These are phyloP conservation scores for Neonectria sp. DNA, from an alignment of 2,329 filamentous ascomycete species.

Conservation along the genomic window DNA sequence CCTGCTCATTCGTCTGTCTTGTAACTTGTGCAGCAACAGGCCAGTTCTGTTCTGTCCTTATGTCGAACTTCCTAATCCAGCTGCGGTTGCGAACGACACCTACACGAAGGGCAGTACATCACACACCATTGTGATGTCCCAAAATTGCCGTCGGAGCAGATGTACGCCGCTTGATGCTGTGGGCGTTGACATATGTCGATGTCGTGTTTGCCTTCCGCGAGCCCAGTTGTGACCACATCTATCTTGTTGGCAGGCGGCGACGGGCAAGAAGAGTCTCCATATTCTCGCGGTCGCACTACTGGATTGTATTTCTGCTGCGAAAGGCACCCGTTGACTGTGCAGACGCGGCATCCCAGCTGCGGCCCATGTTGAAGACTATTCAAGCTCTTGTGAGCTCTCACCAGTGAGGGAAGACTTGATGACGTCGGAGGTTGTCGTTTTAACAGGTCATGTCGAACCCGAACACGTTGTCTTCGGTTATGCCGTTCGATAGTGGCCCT, in stretches of 20 bases:
- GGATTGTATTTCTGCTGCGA: neutral
- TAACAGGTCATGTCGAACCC: constrained; percentile 12
- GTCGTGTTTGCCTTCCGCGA: neutral
- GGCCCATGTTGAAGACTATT: constrained; percentile 24
- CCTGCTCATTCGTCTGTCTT: neutral
- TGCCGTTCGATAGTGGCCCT: constrained; percentile 18
- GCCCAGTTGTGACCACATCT: too few species aligned
- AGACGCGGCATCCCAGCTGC: constrained; percentile 13
- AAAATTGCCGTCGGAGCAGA: constrained; percentile 21
- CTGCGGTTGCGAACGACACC: constrained; percentile 8
- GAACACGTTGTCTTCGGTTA: constrained; percentile 9
- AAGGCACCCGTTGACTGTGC: constrained; percentile 5
- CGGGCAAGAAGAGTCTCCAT: constrained; percentile 6
- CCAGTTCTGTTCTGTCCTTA: constrained; percentile 1
- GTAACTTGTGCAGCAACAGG: neutral
- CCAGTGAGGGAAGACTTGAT: constrained; percentile 19
- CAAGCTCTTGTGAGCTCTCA: constrained; percentile 19
- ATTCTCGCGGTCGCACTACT: neutral
- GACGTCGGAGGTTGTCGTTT: constrained; percentile 20
- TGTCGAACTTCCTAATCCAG: constrained; percentile 3
- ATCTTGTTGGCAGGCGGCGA: neutral
- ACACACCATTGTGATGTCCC: constrained; percentile 19
- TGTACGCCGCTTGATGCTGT: constrained; percentile 14
- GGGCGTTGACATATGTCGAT: constrained; percentile 13
- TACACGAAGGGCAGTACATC: constrained; percentile 10